phyloP scores from a whole-genome alignment of 1,139 yeast species.

The Diutina catenulata region DNA sequence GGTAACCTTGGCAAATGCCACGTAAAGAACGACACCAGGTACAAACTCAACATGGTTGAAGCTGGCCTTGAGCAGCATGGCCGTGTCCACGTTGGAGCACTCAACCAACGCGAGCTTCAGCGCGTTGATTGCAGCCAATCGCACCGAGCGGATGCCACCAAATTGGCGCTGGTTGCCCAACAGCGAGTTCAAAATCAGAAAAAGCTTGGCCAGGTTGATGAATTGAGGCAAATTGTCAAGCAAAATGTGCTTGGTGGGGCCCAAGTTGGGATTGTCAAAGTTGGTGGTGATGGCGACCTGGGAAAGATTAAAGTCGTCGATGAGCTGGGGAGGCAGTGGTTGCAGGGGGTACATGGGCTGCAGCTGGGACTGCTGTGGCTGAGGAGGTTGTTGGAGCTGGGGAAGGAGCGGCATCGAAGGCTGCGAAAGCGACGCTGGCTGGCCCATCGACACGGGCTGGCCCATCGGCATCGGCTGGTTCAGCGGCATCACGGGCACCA shows the following conservation, averaged over 20 bases:
- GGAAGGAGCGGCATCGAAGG: not conserved
- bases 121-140: conserved; percentile 36
- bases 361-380: conserved; percentile 1
- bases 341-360: not conserved
- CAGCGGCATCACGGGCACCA: no score
- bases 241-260: conserved; percentile 68
- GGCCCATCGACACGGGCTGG: conserved; percentile 12
- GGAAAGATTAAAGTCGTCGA: conserved; percentile 44
- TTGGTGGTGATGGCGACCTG: conserved; percentile 39
- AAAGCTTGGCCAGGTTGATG: conserved; percentile 24
- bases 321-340: conserved; percentile 8
- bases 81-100: conserved; percentile 58
- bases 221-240: conserved; percentile 62
- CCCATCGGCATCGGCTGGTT: conserved; percentile 16
- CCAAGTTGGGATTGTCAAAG: conserved; percentile 55
- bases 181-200: conserved; percentile 17
- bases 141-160: conserved; percentile 27
- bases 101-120: conserved; percentile 56
- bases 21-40: conserved; percentile 56
- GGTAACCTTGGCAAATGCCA: conserved; percentile 55
- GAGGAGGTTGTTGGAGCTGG: not conserved
- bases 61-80: conserved; percentile 65
- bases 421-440: not conserved
- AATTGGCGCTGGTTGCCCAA: conserved; percentile 3
- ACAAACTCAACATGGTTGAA: conserved; percentile 74